Base-by-base conservation (phyloP, 495 filamentous ascomycete genomes). In the Geoglossum glabrum region DNA sequence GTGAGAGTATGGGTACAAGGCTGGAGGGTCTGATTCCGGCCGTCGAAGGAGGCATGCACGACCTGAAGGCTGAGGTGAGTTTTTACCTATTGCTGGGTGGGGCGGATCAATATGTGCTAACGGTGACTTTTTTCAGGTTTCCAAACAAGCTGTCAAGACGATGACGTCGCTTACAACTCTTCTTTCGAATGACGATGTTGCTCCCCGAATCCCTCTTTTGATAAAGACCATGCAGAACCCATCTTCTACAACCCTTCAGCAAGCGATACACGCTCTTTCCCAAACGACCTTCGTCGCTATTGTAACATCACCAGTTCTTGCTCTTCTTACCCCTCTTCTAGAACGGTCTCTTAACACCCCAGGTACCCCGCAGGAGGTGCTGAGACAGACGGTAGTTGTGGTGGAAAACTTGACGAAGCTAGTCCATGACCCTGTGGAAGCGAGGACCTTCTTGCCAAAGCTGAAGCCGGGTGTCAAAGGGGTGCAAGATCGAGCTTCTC, bases 231-330 rank as follows among this genome's bases (percentile, higher is more conserved):
- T 99, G 83, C 85, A 95, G 64, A 81, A 95, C 57, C 92, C 93
- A 2, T 93, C 86, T 7, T 77, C 85, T n/a, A 81, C 93, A 65
- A 83, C 83, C 17, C 76, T 92, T 55, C 85, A 92, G 64, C 92
- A 94, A 72, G 90, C 92, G 43, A 99, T 99, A 61, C 92, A 96
- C 63, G 92, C 90, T 36, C 76, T 99, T 43, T 95, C 89, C 0
- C 87, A 95, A 71, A 99, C 92, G n/a, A 99, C 92, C 31, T 99
- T 99, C 64, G 90, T 99, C 47, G 88, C 92, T 56, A 80, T 90
- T 59, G 93, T 99, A 61, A 96, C 88, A 13, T 96, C 92, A n/a
- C 92, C 92, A 21, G 92, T 97, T 3, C 80, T 99, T 27, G 92
- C 92, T n/a, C 81, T 99, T 9, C 79, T 99, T 31, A 99, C 92